Conservation (phyloP, 2,329 filamentous ascomycete species). For the Aspergillus sergii region DNA sequence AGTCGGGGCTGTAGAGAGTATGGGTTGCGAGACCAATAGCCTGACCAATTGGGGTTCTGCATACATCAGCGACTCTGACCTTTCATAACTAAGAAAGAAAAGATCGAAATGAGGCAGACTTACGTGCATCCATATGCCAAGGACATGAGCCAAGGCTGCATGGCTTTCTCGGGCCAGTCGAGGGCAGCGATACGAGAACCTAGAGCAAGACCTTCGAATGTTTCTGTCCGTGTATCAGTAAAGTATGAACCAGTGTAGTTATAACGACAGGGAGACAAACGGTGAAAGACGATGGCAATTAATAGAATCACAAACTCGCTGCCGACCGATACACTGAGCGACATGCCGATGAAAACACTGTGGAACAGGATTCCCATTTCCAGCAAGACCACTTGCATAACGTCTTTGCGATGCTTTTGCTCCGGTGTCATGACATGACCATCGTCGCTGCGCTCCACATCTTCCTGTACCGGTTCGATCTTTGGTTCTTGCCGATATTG, state of each 20-base stretch:
- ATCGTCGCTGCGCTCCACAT: conserved; percentile 23
- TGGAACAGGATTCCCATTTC: conserved; percentile 80
- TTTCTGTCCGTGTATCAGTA: conserved; percentile 26
- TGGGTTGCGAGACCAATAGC: conserved; percentile 77
- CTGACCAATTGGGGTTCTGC: conserved; percentile 73
- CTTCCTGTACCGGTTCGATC: conserved; percentile 15
- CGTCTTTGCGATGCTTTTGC: conserved; percentile 61
- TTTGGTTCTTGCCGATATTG: conserved; percentile 18
- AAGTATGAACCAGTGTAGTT: not conserved
- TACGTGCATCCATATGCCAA: conserved; percentile 67
- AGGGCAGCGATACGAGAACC: conserved; percentile 37
- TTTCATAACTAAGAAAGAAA: not conserved
- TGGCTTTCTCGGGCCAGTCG: conserved; percentile 30
- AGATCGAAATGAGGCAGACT: conserved; percentile 11
- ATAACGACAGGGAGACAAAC: conserved; percentile 22
- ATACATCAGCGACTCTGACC: conserved; percentile 5
- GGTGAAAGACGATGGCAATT: conserved; percentile 41
- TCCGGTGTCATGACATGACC: conserved; percentile 23
- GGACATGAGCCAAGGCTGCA: conserved; percentile 69
- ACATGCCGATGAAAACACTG: conserved; percentile 57
- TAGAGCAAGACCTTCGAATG: conserved; percentile 38
- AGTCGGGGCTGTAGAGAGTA: conserved; percentile 72
- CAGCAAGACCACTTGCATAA: conserved; percentile 73
- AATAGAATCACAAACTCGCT: conserved; percentile 38
- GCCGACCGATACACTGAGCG: conserved; percentile 37